Evolutionary conservation across 495 filamentous ascomycete species (phyloP), one percentile per base, ranked within the genome.

Genomic region (Talaromyces trachyspermus): DNA sequence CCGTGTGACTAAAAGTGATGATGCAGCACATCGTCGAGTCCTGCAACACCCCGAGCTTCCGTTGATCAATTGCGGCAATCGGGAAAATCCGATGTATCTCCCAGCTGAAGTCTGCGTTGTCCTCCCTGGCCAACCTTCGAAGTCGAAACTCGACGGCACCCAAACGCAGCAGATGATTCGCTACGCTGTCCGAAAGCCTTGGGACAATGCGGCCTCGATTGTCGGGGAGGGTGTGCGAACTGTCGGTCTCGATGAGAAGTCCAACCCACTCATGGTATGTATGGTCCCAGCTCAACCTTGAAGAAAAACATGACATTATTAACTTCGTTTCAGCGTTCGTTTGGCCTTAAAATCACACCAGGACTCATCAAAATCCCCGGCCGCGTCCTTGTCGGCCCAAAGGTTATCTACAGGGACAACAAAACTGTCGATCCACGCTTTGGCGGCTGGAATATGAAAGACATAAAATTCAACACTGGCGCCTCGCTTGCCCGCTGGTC

Each of bases 51-150:
- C 68, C 0, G 50, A 58, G 0, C 48, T 76, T 5, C 86, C 87
- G 0, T 71, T 91, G 3, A 63, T 95, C 48, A 89, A 94, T 55
- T 71, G 84, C 10, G 86, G 86, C 4, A 80, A 61, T 14, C 56
- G 43, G 1, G 59, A 67, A 0, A 74, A 70, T 18, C 83, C 87
- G 0, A 67, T 66, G 17, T 91, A 84, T 52, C 54, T 88, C 37
- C 80, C 87, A 0, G 71, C 79, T 1, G 85, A 94, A 51, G 62
- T 82, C 5, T 81, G 83, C 54, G 54, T 54, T 2, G 75, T 94
- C 6, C 51, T 81, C 4, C 74, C 78, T 6, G 88, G 87, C 0
- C 87, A 95, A 56, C 53, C 76, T 8, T 59, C 81, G 11, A 68
- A 70, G 48, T 55, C 65, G 1, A 79, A 80, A 58, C 69, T 88